Percentiles rank a stretch among this genome's conserved stretches.
Conservation (phyloP, 441 rosid species). For the Corymbia calophylla region DNA sequence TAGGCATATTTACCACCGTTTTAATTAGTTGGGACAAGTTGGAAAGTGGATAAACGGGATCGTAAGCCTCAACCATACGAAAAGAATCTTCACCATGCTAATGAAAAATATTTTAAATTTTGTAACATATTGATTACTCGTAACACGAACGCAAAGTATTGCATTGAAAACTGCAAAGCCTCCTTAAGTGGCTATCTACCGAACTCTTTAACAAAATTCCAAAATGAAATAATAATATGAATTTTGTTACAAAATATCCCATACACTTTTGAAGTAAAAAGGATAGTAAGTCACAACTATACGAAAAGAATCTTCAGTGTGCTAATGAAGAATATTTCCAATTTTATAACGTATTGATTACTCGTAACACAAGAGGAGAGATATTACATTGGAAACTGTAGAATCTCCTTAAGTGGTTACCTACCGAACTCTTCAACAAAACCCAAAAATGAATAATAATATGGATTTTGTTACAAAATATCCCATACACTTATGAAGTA, state of each 20-base stretch:
- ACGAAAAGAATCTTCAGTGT: background rate
- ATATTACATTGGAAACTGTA: background rate
- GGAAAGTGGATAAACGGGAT: background rate
- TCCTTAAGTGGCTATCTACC: background rate
- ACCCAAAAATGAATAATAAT: no score
- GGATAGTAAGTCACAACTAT: background rate
- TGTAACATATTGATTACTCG: rapidly evolving
- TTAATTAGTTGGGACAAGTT: background rate
- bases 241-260: no score
- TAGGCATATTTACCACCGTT: background rate
- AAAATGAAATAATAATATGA: no score
- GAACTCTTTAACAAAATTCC: background rate
- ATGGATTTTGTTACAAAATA: no score
- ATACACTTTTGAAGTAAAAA: background rate
- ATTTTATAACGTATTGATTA: background rate
- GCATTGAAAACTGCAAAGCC: background rate
- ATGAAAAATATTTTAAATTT: background rate
- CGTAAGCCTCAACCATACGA: background rate
- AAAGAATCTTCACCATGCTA: background rate
- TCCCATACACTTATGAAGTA: background rate
- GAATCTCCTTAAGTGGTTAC: background rate
- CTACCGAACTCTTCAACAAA: background rate
- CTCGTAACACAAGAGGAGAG: background rate
- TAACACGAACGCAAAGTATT: background rate
- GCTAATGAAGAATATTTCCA: background rate